These are phyloP conservation scores for Hordeum vulgare DNA, from an alignment of 176 grass and related monocot genomes.

Conservation along the genomic window MorexV3_pseudomolecules_assembly NC_058524.1:18883368-18883867, in stretches of 20 bases:
- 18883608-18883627: no score
- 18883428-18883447: no score
- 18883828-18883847: background rate
- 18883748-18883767: background rate
- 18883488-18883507: no score
- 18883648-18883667: background rate
- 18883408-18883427: no score
- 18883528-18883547: background rate
- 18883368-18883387: no score
- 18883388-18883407: no score
- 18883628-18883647: background rate
- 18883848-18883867: constrained; percentile 22
- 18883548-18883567: background rate
- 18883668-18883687: background rate
- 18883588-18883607: background rate
- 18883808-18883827: background rate
- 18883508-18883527: background rate
- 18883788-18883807: background rate
- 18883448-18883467: no score
- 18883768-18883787: background rate
- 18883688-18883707: background rate
- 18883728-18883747: background rate
- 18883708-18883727: background rate
- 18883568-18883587: constrained; percentile 10
- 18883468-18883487: no score